Evolutionary conservation across 2,329 filamentous ascomycete species (phyloP), one percentile per base, ranked within the genome.

Genomic region (Coniochaeta sp.): DNA sequence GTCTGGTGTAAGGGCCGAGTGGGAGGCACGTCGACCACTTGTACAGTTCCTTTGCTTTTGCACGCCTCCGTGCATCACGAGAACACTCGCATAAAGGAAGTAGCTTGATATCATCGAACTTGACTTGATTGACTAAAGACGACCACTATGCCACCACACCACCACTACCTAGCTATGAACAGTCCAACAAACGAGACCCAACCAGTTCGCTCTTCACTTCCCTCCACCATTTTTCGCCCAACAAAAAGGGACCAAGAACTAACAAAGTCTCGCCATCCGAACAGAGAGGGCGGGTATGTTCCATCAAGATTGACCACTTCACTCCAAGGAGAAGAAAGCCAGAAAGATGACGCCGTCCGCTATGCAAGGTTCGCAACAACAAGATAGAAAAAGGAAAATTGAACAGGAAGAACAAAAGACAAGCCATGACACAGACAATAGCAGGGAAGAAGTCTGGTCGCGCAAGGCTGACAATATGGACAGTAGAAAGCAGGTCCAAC

Each of bases 331-430:
- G 33, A 22, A 26, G 20, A n/a, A n/a, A 42, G 38, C 38, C 38
- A 42, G 20, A n/a, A n/a, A 42, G 38, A 24, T 24, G 38, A 42
- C 38, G 38, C 38, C 38, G 38, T 42, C 38, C 38, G 38, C 38
- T 42, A 42, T 42, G 38, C 38, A 42, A 13, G 38, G 27, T 7
- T 42, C 20, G 18, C 20, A 26, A 42, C 38, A 42, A 42, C 12
- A 26, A n/a, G n/a, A n/a, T n/a, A n/a, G n/a, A n/a, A n/a, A n/a
- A n/a, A n/a, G n/a, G 20, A 42, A 42, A 42, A 26, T 42, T n/a
- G 20, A 42, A 42, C 20, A 42, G 18, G n/a, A n/a, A 5, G 38
- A 42, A 42, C 38, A 42, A 24, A 22, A 40, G 16, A 40, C 6
- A 3, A 16, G n/a, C n/a, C n/a, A n/a, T n/a, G n/a, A 6, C 33